Base-by-base conservation (phyloP, 148 eudicot species). In the Amaranthus hypochondriacus region DNA sequence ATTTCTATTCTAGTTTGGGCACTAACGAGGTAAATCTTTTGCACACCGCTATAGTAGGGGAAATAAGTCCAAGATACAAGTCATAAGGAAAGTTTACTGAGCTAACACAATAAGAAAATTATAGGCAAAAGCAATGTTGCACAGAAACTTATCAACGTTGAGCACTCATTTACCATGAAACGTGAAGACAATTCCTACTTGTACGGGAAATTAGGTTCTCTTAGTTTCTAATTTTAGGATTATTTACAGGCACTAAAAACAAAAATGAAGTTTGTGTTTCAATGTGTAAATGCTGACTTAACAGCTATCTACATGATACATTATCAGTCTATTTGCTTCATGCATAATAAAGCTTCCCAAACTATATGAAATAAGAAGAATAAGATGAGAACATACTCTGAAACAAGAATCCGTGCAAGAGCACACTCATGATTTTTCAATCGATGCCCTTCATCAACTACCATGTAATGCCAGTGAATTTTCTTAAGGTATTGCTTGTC, bases 401-500 rank as follows among this genome's bases (percentile, higher is more conserved):
- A 83, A 28, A 90, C 89, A 67, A 93, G 87, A 80, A 96, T 88
- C 84, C 88, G 83, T 58, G 99, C 90, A 83, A 95, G 97, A 82
- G 89, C 90, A 73, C 90, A 92, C 63, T 95, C 97, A 55, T 86
- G 93, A 82, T 95, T 95, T 78, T 95, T 95, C 70, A 95, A 76
- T 60, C 99, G 82, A 79, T 95, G 99, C 18, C 99, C 99, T 85
- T 95, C 99, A 66, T 95, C 99, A 85, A 95, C 88, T 67, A 95
- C 81, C 99, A 95, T 87, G 86, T 89, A 92, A 78, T 90, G 69
- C 99, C 99, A 95, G 82, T 84, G 82, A 75, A 92, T 89, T 87
- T 95, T 95, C 87, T 88, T 95, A 80, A 95, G 81, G 80, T 85
- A 89, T 69, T 87, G 77, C 80, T 95, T 95, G 77, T 95, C 99